Conservation (phyloP, 306 rosid genomes). For the Castanea crenata region DNA sequence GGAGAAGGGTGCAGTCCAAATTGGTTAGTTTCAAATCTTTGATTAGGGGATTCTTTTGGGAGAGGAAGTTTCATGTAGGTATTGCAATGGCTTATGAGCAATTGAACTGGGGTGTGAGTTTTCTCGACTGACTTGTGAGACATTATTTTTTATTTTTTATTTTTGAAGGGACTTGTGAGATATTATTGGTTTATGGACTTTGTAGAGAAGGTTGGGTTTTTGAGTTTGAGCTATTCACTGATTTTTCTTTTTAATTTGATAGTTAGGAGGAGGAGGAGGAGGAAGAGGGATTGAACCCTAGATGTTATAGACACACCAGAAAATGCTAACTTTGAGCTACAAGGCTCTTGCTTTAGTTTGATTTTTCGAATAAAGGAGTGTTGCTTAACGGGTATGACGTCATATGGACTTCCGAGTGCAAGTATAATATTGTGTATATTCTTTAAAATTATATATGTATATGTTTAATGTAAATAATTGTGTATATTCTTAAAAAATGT, state of each 20-base stretch:
- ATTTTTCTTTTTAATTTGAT: too few relatives aligned
- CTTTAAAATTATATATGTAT: too few relatives aligned
- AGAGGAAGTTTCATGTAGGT: slow-evolving; percentile 59
- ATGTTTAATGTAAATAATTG: too few relatives aligned
- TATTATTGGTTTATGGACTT: slow-evolving; percentile 62
- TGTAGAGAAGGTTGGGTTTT: slow-evolving; percentile 44
- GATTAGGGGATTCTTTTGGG: slow-evolving; percentile 75
- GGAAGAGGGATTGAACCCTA: too few relatives aligned
- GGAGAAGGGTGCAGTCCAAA: slow-evolving; percentile 70
- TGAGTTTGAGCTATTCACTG: slow-evolving; percentile 41
- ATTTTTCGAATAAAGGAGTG: slow-evolving; percentile 45
- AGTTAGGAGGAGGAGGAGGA: too few relatives aligned
- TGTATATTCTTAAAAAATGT: too few relatives aligned
- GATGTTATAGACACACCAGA: too few relatives aligned
- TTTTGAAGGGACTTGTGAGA: slow-evolving; percentile 51
- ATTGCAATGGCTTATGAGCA: slow-evolving; percentile 80
- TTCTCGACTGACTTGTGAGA: slow-evolving; percentile 71
- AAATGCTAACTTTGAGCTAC: too few relatives aligned
- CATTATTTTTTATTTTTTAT: neutral
- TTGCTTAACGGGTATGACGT: slow-evolving; percentile 57
- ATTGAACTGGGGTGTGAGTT: slow-evolving; percentile 51
- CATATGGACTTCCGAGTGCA: too few relatives aligned
- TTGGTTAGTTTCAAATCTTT: slow-evolving; percentile 83
- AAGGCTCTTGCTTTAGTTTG: neutral
- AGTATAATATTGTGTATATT: too few relatives aligned